These are phyloP conservation scores for Vitis amurensis DNA, from an alignment of 164 flowering plant species.

Conservation along the genomic window DNA sequence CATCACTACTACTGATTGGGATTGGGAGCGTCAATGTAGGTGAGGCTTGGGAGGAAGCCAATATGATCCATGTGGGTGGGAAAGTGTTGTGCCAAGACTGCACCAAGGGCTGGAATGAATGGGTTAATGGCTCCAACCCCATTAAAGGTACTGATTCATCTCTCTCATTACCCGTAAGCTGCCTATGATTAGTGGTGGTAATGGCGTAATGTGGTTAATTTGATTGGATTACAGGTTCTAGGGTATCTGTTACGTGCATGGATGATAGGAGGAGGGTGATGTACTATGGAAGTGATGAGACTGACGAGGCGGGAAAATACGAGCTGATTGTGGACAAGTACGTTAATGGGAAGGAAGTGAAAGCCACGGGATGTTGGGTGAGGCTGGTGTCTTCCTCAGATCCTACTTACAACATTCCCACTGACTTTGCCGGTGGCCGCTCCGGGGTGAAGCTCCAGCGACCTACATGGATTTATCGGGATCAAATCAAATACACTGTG, in stretches of 20 bases:
- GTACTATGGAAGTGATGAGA: conserved; percentile 63
- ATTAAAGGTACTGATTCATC: conserved; percentile 47
- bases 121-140: conserved; percentile 56
- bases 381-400: conserved; percentile 79
- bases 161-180: background rate
- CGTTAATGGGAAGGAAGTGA: conserved; percentile 46
- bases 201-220: background rate
- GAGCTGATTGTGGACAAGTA: conserved; percentile 37
- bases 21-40: conserved; percentile 18
- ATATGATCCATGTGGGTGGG: conserved; percentile 54
- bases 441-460: conserved; percentile 54
- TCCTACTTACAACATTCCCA: conserved; percentile 49
- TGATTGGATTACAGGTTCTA: conserved; percentile 41
- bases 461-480: conserved; percentile 50
- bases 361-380: conserved; percentile 43
- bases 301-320: conserved; percentile 56
- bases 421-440: conserved; percentile 62
- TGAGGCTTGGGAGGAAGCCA: conserved; percentile 23
- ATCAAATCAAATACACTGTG: conserved; percentile 35
- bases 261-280: conserved; percentile 55
- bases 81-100: conserved; percentile 88
- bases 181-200: too few relatives aligned
- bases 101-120: conserved; percentile 56
- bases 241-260: conserved; percentile 64
- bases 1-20: conserved; percentile 11